These are phyloP conservation scores for Fusarium sp. DNA, from an alignment of 2,329 filamentous ascomycete genomes.

Conservation along the genomic window DNA sequence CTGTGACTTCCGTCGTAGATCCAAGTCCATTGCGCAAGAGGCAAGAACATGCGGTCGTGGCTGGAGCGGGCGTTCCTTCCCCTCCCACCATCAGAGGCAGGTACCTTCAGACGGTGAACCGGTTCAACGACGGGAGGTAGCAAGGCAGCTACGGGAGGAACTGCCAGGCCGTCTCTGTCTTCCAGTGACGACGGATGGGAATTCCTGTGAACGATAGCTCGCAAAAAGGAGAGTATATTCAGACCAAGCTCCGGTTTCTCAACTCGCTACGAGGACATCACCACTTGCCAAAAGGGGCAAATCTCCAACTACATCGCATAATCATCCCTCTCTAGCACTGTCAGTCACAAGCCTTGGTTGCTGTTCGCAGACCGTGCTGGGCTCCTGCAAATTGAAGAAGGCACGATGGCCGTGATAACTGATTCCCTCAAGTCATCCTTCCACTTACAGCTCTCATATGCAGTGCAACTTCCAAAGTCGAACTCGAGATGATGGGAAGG, in stretches of 20 bases:
- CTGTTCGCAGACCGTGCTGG: background rate
- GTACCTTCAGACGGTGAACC: background rate
- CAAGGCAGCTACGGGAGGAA: background rate
- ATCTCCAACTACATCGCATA: background rate
- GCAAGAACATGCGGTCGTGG: background rate
- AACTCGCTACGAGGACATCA: background rate
- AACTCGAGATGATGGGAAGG: constrained; percentile 5
- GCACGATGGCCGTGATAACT: background rate
- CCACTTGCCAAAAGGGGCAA: background rate
- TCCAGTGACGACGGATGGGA: background rate
- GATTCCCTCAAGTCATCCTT: background rate
- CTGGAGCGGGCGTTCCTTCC: background rate
- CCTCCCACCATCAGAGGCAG: background rate
- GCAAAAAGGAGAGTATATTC: background rate
- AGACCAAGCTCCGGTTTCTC: background rate
- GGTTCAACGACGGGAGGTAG: background rate
- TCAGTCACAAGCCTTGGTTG: background rate
- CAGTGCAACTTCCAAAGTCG: constrained; percentile 11
- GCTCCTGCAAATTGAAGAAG: background rate
- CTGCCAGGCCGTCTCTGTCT: background rate
- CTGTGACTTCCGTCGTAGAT: constrained; percentile 2
- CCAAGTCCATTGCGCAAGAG: background rate
- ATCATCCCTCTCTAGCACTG: background rate
- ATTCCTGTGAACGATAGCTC: background rate
- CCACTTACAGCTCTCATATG: background rate